Conservation (phyloP, 805 yeast genomes). For the Starmerella apicola region DNA sequence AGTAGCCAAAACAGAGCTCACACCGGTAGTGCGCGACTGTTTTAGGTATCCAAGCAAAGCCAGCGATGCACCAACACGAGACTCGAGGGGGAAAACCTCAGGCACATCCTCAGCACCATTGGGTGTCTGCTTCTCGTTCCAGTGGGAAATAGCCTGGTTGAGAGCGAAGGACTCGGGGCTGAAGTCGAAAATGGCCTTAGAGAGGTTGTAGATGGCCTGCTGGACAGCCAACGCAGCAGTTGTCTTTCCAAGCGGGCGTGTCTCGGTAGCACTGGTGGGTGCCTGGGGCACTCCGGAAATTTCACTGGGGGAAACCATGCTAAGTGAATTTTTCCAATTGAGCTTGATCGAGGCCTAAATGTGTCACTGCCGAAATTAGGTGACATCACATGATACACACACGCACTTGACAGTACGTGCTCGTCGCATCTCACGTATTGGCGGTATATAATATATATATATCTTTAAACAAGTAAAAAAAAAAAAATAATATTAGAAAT, state of each 20-base stretch:
- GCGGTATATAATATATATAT: too few species aligned
- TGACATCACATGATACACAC: not conserved
- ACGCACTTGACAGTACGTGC: too few species aligned
- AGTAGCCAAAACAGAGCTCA: slow-evolving; percentile 44
- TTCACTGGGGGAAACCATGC: too few species aligned
- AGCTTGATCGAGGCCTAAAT: too few species aligned
- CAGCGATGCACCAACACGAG: slow-evolving; percentile 75
- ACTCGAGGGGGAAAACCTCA: slow-evolving; percentile 42
- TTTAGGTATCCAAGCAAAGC: slow-evolving; percentile 56
- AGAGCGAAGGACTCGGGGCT: slow-evolving; percentile 51
- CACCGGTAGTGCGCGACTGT: slow-evolving; percentile 1
- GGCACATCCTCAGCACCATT: slow-evolving; percentile 53
- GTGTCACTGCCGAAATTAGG: too few species aligned
- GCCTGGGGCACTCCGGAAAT: slow-evolving; percentile 11
- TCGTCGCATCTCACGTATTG: not conserved
- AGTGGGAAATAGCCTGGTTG: slow-evolving; percentile 45
- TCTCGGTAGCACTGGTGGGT: slow-evolving; percentile 5
- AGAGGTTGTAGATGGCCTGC: slow-evolving; percentile 26
- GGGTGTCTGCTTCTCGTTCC: slow-evolving; percentile 42
- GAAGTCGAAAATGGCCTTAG: slow-evolving; percentile 39
- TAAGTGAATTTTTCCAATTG: too few species aligned
- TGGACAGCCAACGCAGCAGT: slow-evolving; percentile 22
- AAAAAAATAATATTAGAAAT: too few species aligned
- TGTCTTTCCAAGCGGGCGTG: slow-evolving; percentile 7
- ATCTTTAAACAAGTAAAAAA: too few species aligned